Conservation (phyloP, 768 basidiomycete species). For the Nidularia pulvinata region DNA sequence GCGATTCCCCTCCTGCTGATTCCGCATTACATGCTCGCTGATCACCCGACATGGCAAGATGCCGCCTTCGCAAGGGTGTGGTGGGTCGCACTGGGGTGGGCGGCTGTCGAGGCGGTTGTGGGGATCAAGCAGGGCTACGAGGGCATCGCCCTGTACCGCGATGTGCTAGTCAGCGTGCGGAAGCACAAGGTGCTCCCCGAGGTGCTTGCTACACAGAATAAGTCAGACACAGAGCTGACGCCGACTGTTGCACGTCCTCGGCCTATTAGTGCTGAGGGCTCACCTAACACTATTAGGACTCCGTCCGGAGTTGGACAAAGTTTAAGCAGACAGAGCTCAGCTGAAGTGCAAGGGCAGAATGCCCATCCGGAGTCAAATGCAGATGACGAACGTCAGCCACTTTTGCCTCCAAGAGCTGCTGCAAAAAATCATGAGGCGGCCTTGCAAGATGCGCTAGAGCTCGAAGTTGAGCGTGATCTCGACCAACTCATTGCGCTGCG, state of each 20-base stretch:
- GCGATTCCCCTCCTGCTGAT: slow-evolving; percentile 53
- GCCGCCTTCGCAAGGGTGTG: slow-evolving; percentile 67
- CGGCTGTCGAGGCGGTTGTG: slow-evolving; percentile 63
- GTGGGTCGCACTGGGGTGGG: slow-evolving; percentile 82
- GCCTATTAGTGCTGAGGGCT: neutral
- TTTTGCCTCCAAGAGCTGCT: slow-evolving; percentile 9
- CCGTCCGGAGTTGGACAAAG: neutral
- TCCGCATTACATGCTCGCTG: slow-evolving; percentile 35
- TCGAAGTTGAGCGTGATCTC: slow-evolving; percentile 63
- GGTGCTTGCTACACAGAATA: neutral
- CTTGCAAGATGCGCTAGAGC: slow-evolving; percentile 14
- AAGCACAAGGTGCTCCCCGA: slow-evolving; percentile 14
- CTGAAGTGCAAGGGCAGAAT: neutral
- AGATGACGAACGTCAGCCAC: neutral
- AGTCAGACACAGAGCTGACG: neutral
- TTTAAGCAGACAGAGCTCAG: neutral
- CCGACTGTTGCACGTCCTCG: neutral
- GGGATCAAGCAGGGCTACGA: slow-evolving; percentile 73
- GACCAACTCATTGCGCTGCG: slow-evolving; percentile 64
- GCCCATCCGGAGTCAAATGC: slow-evolving; percentile 1
- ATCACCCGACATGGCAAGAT: slow-evolving; percentile 52
- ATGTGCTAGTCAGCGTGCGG: slow-evolving; percentile 54
- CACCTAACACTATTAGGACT: neutral
- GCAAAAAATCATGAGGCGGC: neutral
- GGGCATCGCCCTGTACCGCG: slow-evolving; percentile 64